A percentile compares a stretch with the other conserved stretches of the same genome.
Conservation (phyloP, 2,329 filamentous ascomycete genomes). For the Daldinia sp. region DNA sequence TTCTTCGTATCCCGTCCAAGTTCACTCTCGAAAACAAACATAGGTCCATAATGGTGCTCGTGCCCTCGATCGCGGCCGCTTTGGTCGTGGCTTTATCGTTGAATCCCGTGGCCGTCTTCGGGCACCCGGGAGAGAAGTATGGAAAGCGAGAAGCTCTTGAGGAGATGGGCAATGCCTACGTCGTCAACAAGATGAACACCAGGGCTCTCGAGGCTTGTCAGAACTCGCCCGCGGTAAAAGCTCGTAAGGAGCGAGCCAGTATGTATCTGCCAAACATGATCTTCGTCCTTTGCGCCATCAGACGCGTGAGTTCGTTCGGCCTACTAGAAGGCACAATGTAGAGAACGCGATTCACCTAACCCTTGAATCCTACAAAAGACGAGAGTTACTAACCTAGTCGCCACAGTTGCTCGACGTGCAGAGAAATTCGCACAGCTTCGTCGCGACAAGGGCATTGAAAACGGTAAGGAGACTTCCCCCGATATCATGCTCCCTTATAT, state of each 20-base stretch:
- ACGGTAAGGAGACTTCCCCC: conserved; percentile 41
- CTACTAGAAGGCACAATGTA: background rate
- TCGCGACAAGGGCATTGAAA: conserved; percentile 48
- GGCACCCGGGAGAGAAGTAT: conserved; percentile 50
- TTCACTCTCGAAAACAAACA: conserved; percentile 12
- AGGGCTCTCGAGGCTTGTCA: conserved; percentile 56
- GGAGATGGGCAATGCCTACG: conserved; percentile 47
- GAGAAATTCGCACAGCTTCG: conserved; percentile 55
- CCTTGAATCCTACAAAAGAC: background rate
- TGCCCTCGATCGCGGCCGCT: conserved; percentile 37
- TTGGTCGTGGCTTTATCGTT: conserved; percentile 45
- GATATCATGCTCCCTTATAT: background rate
- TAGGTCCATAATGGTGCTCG: conserved; percentile 42
- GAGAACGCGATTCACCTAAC: background rate
- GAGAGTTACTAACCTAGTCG: conserved; percentile 7
- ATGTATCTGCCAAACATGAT: background rate
- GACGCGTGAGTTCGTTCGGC: background rate
- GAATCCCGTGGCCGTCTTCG: conserved; percentile 36
- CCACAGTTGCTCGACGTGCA: conserved; percentile 53
- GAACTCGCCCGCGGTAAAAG: conserved; percentile 54
- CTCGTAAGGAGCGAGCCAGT: conserved; percentile 54
- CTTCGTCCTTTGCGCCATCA: background rate
- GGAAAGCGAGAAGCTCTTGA: conserved; percentile 47
- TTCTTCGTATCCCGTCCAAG: conserved; percentile 15
- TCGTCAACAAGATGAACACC: conserved; percentile 48